These are phyloP conservation scores for Neonectria coccinea DNA, from an alignment of 2,329 filamentous ascomycete genomes.

Conservation along the genomic window DNA sequence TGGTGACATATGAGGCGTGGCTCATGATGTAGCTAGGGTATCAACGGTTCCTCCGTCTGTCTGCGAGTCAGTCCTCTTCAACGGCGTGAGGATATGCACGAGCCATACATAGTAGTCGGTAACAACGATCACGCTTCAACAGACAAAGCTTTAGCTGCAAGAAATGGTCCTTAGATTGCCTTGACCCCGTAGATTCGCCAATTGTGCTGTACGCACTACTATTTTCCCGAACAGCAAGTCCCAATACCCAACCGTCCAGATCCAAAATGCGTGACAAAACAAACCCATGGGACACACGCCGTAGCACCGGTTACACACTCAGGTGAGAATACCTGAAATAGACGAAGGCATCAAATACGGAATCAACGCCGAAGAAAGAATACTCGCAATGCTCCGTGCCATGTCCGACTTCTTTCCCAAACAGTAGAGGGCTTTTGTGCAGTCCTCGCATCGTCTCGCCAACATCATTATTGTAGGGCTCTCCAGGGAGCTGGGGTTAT, in stretches of 20 bases:
- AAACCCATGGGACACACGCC: conserved; percentile 8
- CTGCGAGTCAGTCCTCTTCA: neutral
- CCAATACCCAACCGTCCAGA: conserved; percentile 15
- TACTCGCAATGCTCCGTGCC: conserved; percentile 46
- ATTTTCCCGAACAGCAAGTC: conserved; percentile 2
- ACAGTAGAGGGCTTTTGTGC: conserved; percentile 65
- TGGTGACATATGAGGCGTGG: neutral
- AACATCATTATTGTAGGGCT: conserved; percentile 41
- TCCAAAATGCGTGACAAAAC: neutral
- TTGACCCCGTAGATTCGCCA: neutral
- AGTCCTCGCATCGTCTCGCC: conserved; percentile 58
- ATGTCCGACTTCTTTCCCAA: conserved; percentile 68
- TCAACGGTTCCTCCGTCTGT: neutral
- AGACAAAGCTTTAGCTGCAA: neutral
- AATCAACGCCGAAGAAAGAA: conserved; percentile 41
- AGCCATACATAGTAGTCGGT: neutral
- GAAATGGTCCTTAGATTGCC: neutral
- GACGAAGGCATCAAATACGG: conserved; percentile 42
- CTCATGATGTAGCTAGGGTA: neutral
- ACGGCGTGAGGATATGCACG: neutral
- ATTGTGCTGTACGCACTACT: no score
- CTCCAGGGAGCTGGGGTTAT: conserved; percentile 42
- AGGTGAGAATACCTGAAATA: conserved; percentile 33
- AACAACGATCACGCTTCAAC: neutral
- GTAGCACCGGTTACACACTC: conserved; percentile 32